Evolutionary conservation across 163 green algal genomes (phyloP), one percentile per base, ranked within the genome.

Genomic region (Scenedesmus sp.): DNA sequence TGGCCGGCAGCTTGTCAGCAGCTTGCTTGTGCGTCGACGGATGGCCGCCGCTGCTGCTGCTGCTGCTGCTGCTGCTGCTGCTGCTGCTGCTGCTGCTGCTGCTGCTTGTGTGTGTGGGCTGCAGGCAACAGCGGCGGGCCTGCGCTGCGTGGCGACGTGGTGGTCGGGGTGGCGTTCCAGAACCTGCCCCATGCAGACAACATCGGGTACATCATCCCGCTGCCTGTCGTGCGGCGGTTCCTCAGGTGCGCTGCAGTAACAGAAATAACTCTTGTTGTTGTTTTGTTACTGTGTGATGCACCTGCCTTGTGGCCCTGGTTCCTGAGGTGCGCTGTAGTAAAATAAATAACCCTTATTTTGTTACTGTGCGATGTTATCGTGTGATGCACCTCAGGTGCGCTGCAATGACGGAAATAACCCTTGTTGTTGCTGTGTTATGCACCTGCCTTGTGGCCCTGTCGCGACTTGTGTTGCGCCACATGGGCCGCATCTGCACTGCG

Each of bases 151-250:
- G 90, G 87, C 2, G 94, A 95, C 65, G 81, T 92, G 80, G 94
- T 97, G 79, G 93, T 95, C 80, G 95, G 95, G 0, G 94, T 97
- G 49, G 95, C 95, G 35, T 97, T 97, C 84, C 94, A 96, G 88
- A 96, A 96, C 94, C 86, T 96, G 51, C 93, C 95, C 0, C 84
- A 91, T 24, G 94, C 93, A 0, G 94, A 96, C 46, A 95, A 95
- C 93, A 96, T 96, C 53, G 95, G 93, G 0, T 97, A 96, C 92
- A 95, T 97, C 91, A 96, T 97, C 59, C 95, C 95, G n/a, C 93
- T 90, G 20, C 92, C 93, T 46, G 94, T 97, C 16, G 95, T 97
- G 22, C 61, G 86, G 9, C 93, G 94, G 70, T 97, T 97, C 89
- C 90, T 96, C 44, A 70, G 70, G 81, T 91, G 61, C 22, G 82